Evolutionary conservation across 1,139 yeast genomes (phyloP).

Genomic region (Geotrichum klebahnii): DNA sequence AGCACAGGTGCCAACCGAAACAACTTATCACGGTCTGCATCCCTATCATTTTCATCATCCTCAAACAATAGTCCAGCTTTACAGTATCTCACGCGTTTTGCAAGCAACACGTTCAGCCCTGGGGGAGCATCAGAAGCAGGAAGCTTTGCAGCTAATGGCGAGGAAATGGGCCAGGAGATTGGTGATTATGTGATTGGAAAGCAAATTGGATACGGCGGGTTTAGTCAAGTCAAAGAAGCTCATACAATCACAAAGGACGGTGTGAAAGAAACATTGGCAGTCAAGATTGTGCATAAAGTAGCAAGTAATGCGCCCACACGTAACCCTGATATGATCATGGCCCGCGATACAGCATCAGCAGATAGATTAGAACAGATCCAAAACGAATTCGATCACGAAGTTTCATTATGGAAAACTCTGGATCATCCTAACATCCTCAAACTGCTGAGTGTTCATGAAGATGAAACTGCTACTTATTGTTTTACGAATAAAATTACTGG

Average conservation of each 20-base stretch:
- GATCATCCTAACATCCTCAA: conserved; percentile 64
- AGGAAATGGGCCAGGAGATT: conserved; percentile 51
- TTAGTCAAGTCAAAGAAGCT: conserved; percentile 86
- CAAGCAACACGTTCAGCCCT: conserved; percentile 20
- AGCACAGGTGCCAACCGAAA: neutral
- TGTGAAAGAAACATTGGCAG: conserved; percentile 50
- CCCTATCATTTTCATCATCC: conserved; percentile 12
- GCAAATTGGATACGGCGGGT: conserved; percentile 87
- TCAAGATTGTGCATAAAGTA: conserved; percentile 60
- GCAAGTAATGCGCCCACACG: conserved; percentile 13
- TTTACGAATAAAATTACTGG: conserved; percentile 67
- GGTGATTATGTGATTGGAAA: conserved; percentile 51
- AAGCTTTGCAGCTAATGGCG: conserved; percentile 26
- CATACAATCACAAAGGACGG: conserved; percentile 42
- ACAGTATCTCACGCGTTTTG: conserved; percentile 13
- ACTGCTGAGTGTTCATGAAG: conserved; percentile 58
- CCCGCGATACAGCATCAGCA: conserved; percentile 11
- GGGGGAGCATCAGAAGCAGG: conserved; percentile 18
- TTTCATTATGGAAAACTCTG: conserved; percentile 66
- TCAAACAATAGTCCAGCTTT: conserved; percentile 15
- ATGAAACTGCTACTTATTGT: conserved; percentile 62
- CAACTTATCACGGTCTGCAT: conserved; percentile 13
- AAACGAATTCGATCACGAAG: conserved; percentile 63
- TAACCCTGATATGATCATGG: conserved; percentile 14
- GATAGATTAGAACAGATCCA: conserved; percentile 41